Base-by-base conservation (phyloP, 2,329 filamentous ascomycete genomes). In the Harringtonia aguacate region DNA sequence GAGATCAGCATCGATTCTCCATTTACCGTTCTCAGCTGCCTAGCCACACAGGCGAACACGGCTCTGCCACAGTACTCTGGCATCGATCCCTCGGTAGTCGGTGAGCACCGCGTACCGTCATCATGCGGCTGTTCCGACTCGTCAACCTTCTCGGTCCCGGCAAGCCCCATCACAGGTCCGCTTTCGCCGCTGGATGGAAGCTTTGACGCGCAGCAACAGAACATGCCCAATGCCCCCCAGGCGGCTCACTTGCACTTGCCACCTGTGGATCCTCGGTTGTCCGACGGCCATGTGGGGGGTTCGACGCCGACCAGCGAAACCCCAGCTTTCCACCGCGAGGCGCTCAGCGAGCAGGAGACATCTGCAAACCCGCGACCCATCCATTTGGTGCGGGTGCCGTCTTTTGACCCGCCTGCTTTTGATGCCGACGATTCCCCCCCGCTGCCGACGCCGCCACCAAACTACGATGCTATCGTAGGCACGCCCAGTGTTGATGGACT, bases 1-100 rank as follows among this genome's bases (percentile, higher is more conserved):
- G 89, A 95, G 61, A 95, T 95, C 55, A 94, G 87, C 52, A 95
- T 95, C 54, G 89, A 95, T 63, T 95, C 88, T 2, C 89, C 89
- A 1, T 90, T 95, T 58, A 90, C 90, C 49, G 86, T 95, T 37
- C 81, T 95, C 39, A 90, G 89, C 49, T 95, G 89, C 66, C 85
- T 85, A 49, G 88, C 89, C n/a, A 94, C 87, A 1, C 85, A 92
- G 59, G 83, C 86, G 40, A 95, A 95, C 61, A 94, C 84, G 22
- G 79, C 80, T 13, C 73, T 95, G 12, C 89, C 89, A 0, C 84
- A 85, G 15, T 95, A 95, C 60, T 64, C 67, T 8, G 68, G 70
- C 20, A 57, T 62, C 4, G 79, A 77, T 9, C 44, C 49, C 4
- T 39, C 73, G 66, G 45, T 73, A 72, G 17, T 4, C 10, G 68